A percentile compares a stretch with the other conserved stretches of the same genome.
These are phyloP conservation scores for Fusarium goolgardi DNA, from an alignment of 2,329 filamentous ascomycete species.

Conservation along the genomic window DNA sequence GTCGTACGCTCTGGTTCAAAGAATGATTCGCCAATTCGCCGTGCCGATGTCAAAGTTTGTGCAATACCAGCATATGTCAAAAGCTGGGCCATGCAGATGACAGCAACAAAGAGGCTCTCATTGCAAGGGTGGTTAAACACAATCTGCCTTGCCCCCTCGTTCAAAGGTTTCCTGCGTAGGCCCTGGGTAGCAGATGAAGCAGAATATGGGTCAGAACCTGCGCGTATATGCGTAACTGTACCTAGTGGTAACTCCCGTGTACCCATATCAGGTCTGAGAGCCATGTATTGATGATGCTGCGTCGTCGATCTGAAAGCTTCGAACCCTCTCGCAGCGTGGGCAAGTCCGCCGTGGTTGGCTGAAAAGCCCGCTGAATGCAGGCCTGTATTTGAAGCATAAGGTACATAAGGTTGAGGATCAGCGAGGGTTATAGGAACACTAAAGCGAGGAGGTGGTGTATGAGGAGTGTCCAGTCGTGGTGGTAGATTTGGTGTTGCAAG, in stretches of 20 bases:
- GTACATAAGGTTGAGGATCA: constrained; percentile 12
- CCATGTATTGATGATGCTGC: constrained; percentile 40
- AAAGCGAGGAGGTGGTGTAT: constrained; percentile 31
- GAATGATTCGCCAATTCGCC: constrained; percentile 40
- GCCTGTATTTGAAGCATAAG: background rate
- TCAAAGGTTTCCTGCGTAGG: constrained; percentile 43
- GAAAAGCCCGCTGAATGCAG: constrained; percentile 18
- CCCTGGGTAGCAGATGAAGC: constrained; percentile 13
- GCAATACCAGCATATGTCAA: constrained; percentile 42
- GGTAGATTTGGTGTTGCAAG: constrained; percentile 44
- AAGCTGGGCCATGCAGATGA: constrained; percentile 45
- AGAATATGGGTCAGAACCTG: constrained; percentile 35
- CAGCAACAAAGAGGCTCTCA: constrained; percentile 40
- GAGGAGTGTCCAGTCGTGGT: constrained; percentile 43
- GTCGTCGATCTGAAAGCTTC: constrained; percentile 40
- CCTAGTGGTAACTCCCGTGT: constrained; percentile 33
- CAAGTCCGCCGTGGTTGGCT: constrained; percentile 42
- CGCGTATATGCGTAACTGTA: constrained; percentile 39
- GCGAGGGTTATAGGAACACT: constrained; percentile 22
- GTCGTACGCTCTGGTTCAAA: constrained; percentile 35
- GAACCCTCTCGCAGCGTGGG: constrained; percentile 42
- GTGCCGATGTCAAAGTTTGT: constrained; percentile 42
- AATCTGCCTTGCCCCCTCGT: constrained; percentile 40
- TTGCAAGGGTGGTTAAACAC: constrained; percentile 46
- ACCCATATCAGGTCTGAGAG: constrained; percentile 36